These are phyloP conservation scores for Acanthochlamys bracteata DNA, from an alignment of 106 monocot species.

Conservation along the genomic window DNA sequence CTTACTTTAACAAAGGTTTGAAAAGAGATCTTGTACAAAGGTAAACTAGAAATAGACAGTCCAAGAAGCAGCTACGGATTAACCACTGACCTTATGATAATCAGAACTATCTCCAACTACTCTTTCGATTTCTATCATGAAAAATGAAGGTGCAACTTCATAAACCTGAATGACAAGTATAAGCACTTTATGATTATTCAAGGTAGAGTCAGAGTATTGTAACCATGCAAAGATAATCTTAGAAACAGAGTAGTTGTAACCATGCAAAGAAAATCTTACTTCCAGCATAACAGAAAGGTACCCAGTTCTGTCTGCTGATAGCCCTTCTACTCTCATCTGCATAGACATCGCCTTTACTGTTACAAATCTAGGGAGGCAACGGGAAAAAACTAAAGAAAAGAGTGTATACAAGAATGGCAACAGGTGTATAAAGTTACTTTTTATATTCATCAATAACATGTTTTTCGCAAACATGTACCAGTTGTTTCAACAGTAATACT, in stretches of 20 bases:
- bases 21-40: too few species aligned
- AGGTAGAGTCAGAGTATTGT: too few species aligned
- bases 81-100: constrained; percentile 53
- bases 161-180: constrained; percentile 49
- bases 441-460: too few species aligned
- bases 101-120: constrained; percentile 62
- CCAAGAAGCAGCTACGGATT: not conserved
- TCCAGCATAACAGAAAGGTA: constrained; percentile 76
- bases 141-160: constrained; percentile 86
- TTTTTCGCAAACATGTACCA: too few species aligned
- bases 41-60: too few species aligned
- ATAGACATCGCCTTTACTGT: not conserved
- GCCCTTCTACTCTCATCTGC: constrained; percentile 93
- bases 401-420: too few species aligned
- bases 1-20: too few species aligned
- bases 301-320: constrained; percentile 48
- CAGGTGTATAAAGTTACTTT: too few species aligned
- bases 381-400: too few species aligned
- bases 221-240: too few species aligned
- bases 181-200: too few species aligned
- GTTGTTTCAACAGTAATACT: too few species aligned
- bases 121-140: constrained; percentile 78
- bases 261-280: constrained; percentile 31
- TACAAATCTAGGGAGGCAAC: not conserved
- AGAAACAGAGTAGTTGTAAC: not conserved